Conservation (phyloP, 2,329 filamentous ascomycete species). For the Juglanconis sp. region DNA sequence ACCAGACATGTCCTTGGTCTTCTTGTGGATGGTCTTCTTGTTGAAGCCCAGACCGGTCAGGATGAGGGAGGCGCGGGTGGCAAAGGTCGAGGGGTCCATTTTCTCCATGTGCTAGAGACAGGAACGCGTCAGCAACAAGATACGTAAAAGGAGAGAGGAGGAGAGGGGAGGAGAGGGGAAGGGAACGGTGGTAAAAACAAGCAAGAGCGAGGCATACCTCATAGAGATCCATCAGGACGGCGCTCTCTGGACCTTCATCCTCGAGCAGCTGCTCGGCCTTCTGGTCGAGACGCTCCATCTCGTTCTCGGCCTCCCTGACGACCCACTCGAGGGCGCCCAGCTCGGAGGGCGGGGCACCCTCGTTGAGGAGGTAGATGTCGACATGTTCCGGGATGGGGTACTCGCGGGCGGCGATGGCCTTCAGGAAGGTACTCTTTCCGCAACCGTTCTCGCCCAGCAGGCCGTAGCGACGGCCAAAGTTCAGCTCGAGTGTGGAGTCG, state of each 20-base stretch:
- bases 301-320: slow-evolving; percentile 86
- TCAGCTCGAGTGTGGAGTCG: slow-evolving; percentile 90
- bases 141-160: not conserved
- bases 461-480: slow-evolving; percentile 89
- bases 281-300: slow-evolving; percentile 86
- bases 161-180: not conserved
- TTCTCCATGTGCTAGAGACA: slow-evolving; percentile 80
- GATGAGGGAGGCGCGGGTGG: slow-evolving; percentile 92
- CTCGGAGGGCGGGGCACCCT: slow-evolving; percentile 87
- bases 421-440: slow-evolving; percentile 96
- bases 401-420: slow-evolving; percentile 89
- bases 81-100: slow-evolving; percentile 97
- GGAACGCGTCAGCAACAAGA: slow-evolving; percentile 21
- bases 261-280: slow-evolving; percentile 88
- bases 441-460: slow-evolving; percentile 98
- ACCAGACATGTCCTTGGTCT: slow-evolving; percentile 99
- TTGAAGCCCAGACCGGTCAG: slow-evolving; percentile 99
- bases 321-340: slow-evolving; percentile 96
- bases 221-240: slow-evolving; percentile 88
- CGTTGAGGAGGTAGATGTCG: slow-evolving; percentile 97
- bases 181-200: too few species aligned
- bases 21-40: slow-evolving; percentile 96
- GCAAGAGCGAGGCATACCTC: slow-evolving; percentile 61
- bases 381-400: slow-evolving; percentile 94
- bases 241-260: slow-evolving; percentile 86